Conservation (phyloP, 2,329 filamentous ascomycete genomes). For the Periconia sp. region DNA sequence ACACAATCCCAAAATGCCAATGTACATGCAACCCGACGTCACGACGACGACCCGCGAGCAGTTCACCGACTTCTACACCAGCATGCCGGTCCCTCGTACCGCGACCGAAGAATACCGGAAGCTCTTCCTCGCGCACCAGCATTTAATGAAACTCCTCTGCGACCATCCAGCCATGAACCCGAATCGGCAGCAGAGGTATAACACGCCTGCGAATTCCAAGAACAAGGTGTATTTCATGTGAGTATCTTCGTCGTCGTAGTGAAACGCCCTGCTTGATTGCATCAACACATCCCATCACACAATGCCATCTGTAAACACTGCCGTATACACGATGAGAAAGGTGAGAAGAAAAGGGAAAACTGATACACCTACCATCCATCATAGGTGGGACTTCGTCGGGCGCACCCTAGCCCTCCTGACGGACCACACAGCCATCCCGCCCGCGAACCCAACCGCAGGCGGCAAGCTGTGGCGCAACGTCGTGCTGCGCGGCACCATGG, state of each 20-base stretch:
- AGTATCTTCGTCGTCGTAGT: conserved; percentile 14
- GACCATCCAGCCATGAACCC: conserved; percentile 16
- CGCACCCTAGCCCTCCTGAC: neutral
- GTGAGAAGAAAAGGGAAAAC: neutral
- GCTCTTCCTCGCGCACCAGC: conserved; percentile 12
- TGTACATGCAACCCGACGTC: conserved; percentile 6
- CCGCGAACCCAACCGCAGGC: neutral
- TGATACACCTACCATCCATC: neutral
- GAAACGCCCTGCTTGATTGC: neutral
- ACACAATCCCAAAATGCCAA: neutral
- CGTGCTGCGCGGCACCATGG: neutral
- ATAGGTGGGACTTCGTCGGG: neutral
- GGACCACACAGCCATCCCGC: neutral
- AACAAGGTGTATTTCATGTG: conserved; percentile 19
- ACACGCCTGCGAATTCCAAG: conserved; percentile 12
- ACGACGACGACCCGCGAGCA: conserved; percentile 10
- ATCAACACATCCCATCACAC: neutral
- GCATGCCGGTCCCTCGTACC: conserved; percentile 6
- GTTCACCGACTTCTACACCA: conserved; percentile 15
- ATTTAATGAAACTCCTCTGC: conserved; percentile 5
- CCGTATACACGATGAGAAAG: neutral
- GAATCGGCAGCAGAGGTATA: conserved; percentile 12
- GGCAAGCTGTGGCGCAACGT: conserved; percentile 1
- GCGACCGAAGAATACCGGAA: conserved; percentile 8
- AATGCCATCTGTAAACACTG: no score